Base-by-base conservation (phyloP, 768 basidiomycete species). In the Serendipita sp. region DNA sequence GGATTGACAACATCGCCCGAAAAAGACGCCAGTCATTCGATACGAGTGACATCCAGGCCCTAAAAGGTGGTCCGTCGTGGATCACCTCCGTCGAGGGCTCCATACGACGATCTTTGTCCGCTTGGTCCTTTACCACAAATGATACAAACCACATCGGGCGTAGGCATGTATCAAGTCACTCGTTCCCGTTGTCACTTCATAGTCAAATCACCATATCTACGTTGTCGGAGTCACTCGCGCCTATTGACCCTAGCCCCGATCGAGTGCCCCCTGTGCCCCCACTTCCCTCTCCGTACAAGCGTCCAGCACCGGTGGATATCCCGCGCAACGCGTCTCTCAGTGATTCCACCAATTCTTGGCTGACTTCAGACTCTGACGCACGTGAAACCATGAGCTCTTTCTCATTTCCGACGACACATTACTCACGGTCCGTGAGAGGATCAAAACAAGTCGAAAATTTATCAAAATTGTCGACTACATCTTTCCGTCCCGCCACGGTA, bases 41-140 rank as follows among this genome's bases (percentile, higher is more conserved):
- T 16, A 84, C 84, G 0, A 86, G 87, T 68, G 87, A 89, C 63
- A 77, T 89, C 58, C 84, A 88, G 66, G 85, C 77, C 18, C 77
- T 89, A 63, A 82, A 83, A 24, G 87, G 89, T 68, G 86, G 86
- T 62, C 82, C 82, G 58, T 88, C 87, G n/a, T 89, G 88, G 86
- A 82, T 89, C 66, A 86, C 88, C 0, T 88, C 87, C 56, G 78
- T 80, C 47, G 76, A 65, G 37, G 78, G 80, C 64, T 82, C 81
- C 37, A 78, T 77, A 48, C 80, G 75, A 65, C 78, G 80, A 48
- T 86, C 86, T 0, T 72, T 81, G 32, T 88, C 86, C 5, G 80
- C 80, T 16, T 88, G 85, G 81, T 87, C 86, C 0, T 86, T 87
- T 73, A 84, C 85, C 1, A 87, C 86, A 1, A 82, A 83, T 69